Evolutionary conservation across 495 filamentous ascomycete species (phyloP).

Genomic region (Cairneyella variabilis): DNA sequence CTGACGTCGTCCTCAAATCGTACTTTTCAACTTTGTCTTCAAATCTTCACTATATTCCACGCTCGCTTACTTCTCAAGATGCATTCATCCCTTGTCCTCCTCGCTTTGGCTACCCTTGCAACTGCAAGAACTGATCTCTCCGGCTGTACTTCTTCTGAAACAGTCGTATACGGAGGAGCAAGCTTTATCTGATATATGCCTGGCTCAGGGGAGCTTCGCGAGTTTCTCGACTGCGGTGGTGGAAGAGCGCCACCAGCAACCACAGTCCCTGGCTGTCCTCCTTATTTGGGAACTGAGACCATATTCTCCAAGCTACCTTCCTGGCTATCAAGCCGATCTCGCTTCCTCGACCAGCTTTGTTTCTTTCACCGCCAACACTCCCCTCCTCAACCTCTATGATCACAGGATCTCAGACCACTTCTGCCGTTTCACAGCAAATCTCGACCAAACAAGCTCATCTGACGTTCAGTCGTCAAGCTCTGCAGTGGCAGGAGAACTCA

Average conservation of each 20-base stretch:
- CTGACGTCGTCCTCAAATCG: neutral
- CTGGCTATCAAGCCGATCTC: neutral
- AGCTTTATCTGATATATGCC: conserved; percentile 46
- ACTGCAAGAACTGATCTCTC: conserved; percentile 41
- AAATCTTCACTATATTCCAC: neutral
- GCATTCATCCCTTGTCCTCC: conserved; percentile 3
- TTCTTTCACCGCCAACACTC: neutral
- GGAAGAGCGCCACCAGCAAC: conserved; percentile 60
- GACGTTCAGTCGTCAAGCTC: neutral
- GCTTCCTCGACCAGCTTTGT: neutral
- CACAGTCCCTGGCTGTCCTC: conserved; percentile 54
- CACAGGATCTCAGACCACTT: conserved; percentile 2
- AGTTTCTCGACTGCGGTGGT: conserved; percentile 59
- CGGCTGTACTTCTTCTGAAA: conserved; percentile 38
- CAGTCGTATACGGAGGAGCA: no score
- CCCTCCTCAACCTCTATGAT: conserved; percentile 1
- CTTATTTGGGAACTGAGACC: conserved; percentile 55
- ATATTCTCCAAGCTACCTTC: conserved; percentile 13
- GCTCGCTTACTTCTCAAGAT: neutral
- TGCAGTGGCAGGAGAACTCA: neutral
- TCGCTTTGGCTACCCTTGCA: conserved; percentile 27
- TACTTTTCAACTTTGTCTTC: neutral
- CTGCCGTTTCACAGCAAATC: neutral
- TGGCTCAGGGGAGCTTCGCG: conserved; percentile 56
- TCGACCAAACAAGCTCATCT: conserved; percentile 1